A percentile compares a stretch with the other conserved stretches of the same genome.
These are phyloP conservation scores for Hydrangea macrophylla DNA, from an alignment of 148 eudicot genomes.

Conservation along the genomic window DNA sequence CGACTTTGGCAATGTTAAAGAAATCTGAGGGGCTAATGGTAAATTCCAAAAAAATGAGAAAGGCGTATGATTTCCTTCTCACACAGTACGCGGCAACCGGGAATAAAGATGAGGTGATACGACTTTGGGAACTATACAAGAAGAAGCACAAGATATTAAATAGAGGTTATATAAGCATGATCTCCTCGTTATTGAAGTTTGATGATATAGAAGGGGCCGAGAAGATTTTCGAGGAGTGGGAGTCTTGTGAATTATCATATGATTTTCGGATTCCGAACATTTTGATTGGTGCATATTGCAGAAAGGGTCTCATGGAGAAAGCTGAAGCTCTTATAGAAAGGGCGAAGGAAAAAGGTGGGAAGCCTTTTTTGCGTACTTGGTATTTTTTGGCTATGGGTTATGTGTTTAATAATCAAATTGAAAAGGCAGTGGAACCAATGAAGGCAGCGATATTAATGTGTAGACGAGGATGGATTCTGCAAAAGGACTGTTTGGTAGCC, in stretches of 20 bases:
- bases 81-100: conserved; percentile 35
- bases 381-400: conserved; percentile 33
- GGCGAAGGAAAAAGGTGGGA: conserved; percentile 27
- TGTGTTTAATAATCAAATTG: conserved; percentile 24
- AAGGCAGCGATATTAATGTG: conserved; percentile 16
- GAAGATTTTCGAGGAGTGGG: conserved; percentile 42
- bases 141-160: conserved; percentile 18
- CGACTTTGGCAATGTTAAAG: conserved; percentile 26
- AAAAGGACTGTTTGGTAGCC: conserved; percentile 8
- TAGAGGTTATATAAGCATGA: conserved; percentile 31
- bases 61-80: conserved; percentile 24
- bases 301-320: conserved; percentile 38
- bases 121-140: conserved; percentile 41
- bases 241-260: conserved; percentile 22
- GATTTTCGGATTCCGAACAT: conserved; percentile 35
- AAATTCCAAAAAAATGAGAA: conserved; percentile 14
- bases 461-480: conserved; percentile 22
- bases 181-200: conserved; percentile 35
- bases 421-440: conserved; percentile 37
- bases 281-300: conserved; percentile 33
- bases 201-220: conserved; percentile 43
- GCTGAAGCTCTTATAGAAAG: conserved; percentile 35
- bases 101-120: conserved; percentile 39
- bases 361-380: conserved; percentile 29
- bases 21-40: conserved; percentile 31